A percentile compares a stretch with the other conserved stretches of the same genome.
Conservation (phyloP, 176 grass and related monocot genomes). For the Thalia dealbata region DNA sequence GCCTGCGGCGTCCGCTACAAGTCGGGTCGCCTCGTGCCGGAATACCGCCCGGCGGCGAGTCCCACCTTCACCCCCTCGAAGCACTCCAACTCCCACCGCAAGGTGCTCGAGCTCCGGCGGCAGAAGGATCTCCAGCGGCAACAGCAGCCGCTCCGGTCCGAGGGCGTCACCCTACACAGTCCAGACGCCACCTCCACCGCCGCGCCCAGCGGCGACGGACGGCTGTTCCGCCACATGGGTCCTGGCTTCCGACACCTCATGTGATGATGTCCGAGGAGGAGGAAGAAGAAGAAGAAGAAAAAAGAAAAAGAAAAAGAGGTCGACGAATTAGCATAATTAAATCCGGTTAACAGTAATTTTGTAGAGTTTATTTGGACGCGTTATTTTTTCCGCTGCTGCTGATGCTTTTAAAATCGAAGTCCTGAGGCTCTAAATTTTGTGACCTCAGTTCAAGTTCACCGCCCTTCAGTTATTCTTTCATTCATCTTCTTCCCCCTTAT, state of each 20-base stretch:
- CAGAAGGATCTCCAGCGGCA: conserved; percentile 45
- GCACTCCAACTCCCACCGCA: conserved; percentile 97
- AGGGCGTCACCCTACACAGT: conserved; percentile 30
- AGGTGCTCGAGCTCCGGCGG: conserved; percentile 76
- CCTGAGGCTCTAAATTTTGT: too few species aligned
- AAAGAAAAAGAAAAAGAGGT: neutral
- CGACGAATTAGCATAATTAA: neutral
- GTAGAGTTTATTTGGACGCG: neutral
- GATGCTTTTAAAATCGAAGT: neutral
- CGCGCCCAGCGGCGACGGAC: conserved; percentile 29
- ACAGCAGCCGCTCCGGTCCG: conserved; percentile 13
- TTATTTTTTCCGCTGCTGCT: neutral
- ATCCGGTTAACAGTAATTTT: neutral
- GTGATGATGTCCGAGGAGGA: neutral
- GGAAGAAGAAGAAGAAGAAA: neutral
- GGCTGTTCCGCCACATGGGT: conserved; percentile 52
- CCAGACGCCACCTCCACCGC: conserved; percentile 1
- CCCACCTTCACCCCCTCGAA: conserved; percentile 63
- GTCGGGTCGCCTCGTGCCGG: conserved; percentile 81
- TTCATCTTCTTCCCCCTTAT: too few species aligned
- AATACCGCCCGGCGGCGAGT: conserved; percentile 87
- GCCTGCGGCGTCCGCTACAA: conserved; percentile 94
- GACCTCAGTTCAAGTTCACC: too few species aligned
- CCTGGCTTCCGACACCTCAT: conserved; percentile 56
- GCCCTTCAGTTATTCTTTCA: too few species aligned